Base-by-base conservation (phyloP, 257 asterid species). In the Plantago major region DNA sequence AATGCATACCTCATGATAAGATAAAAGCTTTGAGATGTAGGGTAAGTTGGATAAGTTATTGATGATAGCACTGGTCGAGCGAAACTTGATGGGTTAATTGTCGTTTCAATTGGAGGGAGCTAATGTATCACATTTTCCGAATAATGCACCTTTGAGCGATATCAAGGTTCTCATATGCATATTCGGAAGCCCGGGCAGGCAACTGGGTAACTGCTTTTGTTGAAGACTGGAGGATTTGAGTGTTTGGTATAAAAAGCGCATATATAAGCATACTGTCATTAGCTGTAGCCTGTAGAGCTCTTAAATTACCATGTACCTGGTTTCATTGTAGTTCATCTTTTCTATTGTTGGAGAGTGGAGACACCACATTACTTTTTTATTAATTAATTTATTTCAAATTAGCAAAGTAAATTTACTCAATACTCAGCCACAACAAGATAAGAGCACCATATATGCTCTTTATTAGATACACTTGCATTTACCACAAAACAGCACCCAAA, bases 21-120 rank as follows among this genome's bases (percentile, higher is more conserved):
- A 53, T 45, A 47, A 62, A 52, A 63, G 47, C 38, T 55, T 70
- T 63, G 49, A 62, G 63, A 16, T 63, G 62, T 60, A 67, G 56
- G 58, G 60, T 64, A 42, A 60, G 42, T 48, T 76, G 71, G 74
- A 71, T 55, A 50, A 37, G 28, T 64, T 61, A 67, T 37, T 59
- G 56, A 51, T 65, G 58, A 45, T 63, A 55, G 57, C 60, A 46
- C 69, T 46, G 63, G 63, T 49, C 46, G 69, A 61, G 59, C 18
- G 44, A 58, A 60, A 62, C 66, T 53, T 49, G 45, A 10, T 62
- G 62, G 26, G 18, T 51, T 73, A 48, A 57, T 64, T 68, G 65
- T 56, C 54, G 11, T 54, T 58, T 55, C 55, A 56, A 28, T 63
- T 60, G 58, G 62, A 59, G 67, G 26, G 52, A 59, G 60, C 56